Conservation (phyloP, 768 basidiomycete genomes). For the Tulasnella sp. region DNA sequence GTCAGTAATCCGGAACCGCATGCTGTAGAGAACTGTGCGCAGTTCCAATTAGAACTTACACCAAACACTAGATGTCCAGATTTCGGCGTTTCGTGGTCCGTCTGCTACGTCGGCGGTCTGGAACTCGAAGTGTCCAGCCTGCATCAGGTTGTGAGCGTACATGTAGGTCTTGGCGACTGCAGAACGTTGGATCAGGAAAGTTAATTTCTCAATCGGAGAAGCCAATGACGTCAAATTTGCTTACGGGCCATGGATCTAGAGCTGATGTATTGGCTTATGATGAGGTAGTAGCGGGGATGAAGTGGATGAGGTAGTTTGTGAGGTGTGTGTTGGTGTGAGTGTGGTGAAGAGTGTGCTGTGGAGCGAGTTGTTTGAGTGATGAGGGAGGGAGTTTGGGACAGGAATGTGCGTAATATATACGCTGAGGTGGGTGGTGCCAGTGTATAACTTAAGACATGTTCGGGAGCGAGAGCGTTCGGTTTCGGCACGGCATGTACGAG, state of each 20-base stretch:
- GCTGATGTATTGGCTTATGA: constrained; percentile 8
- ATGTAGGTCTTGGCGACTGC: constrained; percentile 6
- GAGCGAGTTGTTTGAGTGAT: neutral
- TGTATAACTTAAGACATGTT: neutral
- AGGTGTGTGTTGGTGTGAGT: neutral
- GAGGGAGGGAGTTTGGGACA: neutral
- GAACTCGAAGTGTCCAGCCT: neutral
- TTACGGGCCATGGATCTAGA: constrained; percentile 5
- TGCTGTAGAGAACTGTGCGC: neutral
- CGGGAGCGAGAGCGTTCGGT: neutral
- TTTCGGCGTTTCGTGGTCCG: neutral
- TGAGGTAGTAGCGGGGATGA: constrained; percentile 1
- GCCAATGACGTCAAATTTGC: neutral
- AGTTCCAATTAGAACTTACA: neutral
- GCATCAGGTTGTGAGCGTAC: neutral
- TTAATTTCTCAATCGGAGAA: neutral
- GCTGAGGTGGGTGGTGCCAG: neutral
- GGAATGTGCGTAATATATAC: neutral
- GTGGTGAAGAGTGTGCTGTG: neutral
- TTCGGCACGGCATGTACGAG: neutral
- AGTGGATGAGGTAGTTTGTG: constrained; percentile 4
- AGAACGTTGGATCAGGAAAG: neutral
- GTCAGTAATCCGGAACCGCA: neutral
- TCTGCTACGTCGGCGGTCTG: neutral
- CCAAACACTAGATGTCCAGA: constrained; percentile 8